These are phyloP conservation scores for Penicillium olsonii DNA, from an alignment of 2,329 filamentous ascomycete species.

Conservation along the genomic window DNA sequence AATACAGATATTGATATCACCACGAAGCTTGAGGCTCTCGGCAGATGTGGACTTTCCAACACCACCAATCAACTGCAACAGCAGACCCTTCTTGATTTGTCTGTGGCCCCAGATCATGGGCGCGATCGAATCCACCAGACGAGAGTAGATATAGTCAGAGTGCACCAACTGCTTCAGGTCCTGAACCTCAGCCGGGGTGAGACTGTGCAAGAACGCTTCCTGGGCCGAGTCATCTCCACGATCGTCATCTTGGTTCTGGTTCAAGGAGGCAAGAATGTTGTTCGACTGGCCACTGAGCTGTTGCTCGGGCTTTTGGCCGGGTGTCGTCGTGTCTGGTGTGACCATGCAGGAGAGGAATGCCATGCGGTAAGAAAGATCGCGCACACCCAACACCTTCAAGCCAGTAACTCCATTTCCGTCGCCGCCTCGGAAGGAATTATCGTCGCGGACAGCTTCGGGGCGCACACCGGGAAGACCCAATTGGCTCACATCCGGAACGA, in stretches of 20 bases:
- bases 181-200: constrained; percentile 84
- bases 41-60: constrained; percentile 80
- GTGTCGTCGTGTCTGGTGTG: constrained; percentile 79
- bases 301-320: constrained; percentile 71
- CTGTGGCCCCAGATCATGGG: constrained; percentile 98
- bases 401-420: constrained; percentile 87
- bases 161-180: constrained; percentile 93
- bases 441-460: constrained; percentile 82
- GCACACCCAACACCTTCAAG: constrained; percentile 87
- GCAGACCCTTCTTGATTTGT: constrained; percentile 93
- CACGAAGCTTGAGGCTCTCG: constrained; percentile 92
- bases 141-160: constrained; percentile 90
- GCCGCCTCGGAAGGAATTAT: constrained; percentile 70
- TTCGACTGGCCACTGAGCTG: constrained; percentile 70
- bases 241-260: constrained; percentile 69
- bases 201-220: constrained; percentile 79
- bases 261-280: constrained; percentile 83
- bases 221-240: constrained; percentile 83
- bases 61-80: constrained; percentile 94
- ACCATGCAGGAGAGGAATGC: constrained; percentile 99
- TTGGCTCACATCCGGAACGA: constrained; percentile 95
- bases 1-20: constrained; percentile 98
- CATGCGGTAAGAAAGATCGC: constrained; percentile 90
- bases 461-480: constrained; percentile 83
- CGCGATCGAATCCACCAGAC: constrained; percentile 88